phyloP scores from a whole-genome alignment of 1,139 yeast species.

The Debaryomyces psychrophilus region DNA sequence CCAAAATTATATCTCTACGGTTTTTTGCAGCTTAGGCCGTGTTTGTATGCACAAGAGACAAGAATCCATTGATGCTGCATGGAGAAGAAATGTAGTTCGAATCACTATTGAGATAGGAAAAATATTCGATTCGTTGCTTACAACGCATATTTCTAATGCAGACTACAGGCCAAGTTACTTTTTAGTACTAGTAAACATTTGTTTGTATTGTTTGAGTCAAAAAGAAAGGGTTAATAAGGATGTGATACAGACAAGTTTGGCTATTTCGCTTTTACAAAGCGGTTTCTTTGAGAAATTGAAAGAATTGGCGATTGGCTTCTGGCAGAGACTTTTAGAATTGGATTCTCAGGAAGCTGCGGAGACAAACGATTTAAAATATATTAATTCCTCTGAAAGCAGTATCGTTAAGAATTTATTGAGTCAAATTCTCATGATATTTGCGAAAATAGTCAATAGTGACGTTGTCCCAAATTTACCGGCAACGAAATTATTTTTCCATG shows the following conservation, averaged over 20 bases:
- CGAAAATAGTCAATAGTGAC: conserved; percentile 37
- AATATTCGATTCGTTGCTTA: conserved; percentile 30
- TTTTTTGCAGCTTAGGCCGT: conserved; percentile 44
- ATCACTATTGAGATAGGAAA: conserved; percentile 42
- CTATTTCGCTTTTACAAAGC: conserved; percentile 49
- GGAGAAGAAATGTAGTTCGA: conserved; percentile 44
- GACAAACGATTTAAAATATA: conserved; percentile 38
- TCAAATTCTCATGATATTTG: conserved; percentile 44
- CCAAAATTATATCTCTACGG: conserved; percentile 50
- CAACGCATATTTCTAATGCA: conserved; percentile 25
- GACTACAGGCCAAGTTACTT: conserved; percentile 28
- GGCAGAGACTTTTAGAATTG: conserved; percentile 24
- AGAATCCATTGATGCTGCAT: conserved; percentile 35
- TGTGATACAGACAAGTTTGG: conserved; percentile 45
- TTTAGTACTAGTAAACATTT: conserved; percentile 33
- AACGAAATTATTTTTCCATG: conserved; percentile 29
- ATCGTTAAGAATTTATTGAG: conserved; percentile 44
- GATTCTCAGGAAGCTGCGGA: conserved; percentile 27
- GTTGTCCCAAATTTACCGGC: conserved; percentile 27
- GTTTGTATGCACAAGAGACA: conserved; percentile 50
- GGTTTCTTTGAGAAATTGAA: conserved; percentile 42
- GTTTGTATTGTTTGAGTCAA: conserved; percentile 28
- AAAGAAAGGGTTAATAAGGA: conserved; percentile 36
- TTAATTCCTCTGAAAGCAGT: conserved; percentile 39
- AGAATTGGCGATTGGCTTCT: conserved; percentile 25